A percentile compares a stretch with the other conserved stretches of the same genome.
phyloP scores from a whole-genome alignment of 2,329 filamentous ascomycete genomes.

The Cordyceps pruinosa region DNA sequence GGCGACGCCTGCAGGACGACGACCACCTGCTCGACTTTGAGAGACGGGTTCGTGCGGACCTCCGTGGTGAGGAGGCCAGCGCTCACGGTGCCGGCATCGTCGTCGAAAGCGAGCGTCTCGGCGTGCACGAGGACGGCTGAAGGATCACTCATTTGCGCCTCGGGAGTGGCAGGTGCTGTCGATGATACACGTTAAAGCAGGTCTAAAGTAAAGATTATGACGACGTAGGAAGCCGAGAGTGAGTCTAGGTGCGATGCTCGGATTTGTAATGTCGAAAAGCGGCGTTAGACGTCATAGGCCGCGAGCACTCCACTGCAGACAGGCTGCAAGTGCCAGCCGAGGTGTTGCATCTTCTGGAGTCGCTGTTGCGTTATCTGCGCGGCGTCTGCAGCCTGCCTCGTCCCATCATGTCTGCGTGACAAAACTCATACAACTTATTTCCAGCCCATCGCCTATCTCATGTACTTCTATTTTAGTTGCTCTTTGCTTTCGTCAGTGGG shows the following conservation, averaged over 20 bases:
- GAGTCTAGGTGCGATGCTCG: neutral
- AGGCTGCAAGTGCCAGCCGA: neutral
- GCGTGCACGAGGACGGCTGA: neutral
- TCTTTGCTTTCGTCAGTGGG: slow-evolving; percentile 59
- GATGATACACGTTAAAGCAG: neutral
- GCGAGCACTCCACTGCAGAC: neutral
- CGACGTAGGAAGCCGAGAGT: neutral
- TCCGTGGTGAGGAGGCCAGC: neutral
- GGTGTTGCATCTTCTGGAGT: slow-evolving; percentile 4
- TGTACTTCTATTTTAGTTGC: slow-evolving; percentile 45
- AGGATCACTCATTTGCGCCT: slow-evolving; percentile 2
- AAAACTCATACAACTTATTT: neutral
- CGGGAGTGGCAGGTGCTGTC: too few species aligned
- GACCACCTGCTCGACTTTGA: slow-evolving; percentile 22
- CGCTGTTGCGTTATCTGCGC: neutral
- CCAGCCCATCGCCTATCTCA: slow-evolving; percentile 15
- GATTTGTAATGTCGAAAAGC: neutral
- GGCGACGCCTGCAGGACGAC: slow-evolving; percentile 19
- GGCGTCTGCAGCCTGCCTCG: neutral
- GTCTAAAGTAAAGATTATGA: neutral
- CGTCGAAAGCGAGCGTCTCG: slow-evolving; percentile 14
- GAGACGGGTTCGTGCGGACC: slow-evolving; percentile 9
- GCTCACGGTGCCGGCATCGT: slow-evolving; percentile 22
- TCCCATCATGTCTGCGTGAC: neutral
- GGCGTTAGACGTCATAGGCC: neutral